Percentiles rank a stretch among this genome's conserved stretches.
Conservation (phyloP, 2,329 filamentous ascomycete genomes). For the Cercospora janseana region DNA sequence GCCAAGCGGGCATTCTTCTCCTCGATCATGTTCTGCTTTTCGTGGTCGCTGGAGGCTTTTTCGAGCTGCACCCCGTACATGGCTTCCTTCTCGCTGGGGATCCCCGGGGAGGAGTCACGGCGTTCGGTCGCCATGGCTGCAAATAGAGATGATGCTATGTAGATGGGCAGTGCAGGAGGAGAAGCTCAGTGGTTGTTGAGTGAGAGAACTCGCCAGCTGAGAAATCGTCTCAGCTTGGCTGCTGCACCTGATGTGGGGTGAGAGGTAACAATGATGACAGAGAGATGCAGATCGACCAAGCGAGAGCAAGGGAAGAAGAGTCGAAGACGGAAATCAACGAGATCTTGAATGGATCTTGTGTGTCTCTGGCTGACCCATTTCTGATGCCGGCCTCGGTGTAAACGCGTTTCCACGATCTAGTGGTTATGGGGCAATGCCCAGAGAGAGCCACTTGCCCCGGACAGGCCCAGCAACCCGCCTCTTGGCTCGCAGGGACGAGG, state of each 20-base stretch:
- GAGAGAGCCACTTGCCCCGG: neutral
- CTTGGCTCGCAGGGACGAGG: slow-evolving; percentile 6
- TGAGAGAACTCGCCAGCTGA: too few species aligned
- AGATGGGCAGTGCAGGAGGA: neutral
- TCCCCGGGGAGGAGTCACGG: neutral
- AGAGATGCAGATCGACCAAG: too few species aligned
- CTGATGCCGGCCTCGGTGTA: slow-evolving; percentile 3
- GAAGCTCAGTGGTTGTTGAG: neutral
- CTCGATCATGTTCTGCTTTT: neutral
- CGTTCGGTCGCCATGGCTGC: slow-evolving; percentile 1
- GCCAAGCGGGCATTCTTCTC: slow-evolving; percentile 10
- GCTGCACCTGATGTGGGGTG: too few species aligned
- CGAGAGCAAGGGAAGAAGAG: neutral
- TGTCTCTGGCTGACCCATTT: neutral
- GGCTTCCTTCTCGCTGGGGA: slow-evolving; percentile 9
- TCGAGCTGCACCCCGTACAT: slow-evolving; percentile 11
- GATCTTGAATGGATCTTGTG: too few species aligned
- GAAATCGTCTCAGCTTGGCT: too few species aligned
- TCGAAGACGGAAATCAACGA: neutral
- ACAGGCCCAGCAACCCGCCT: neutral
- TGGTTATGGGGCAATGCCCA: slow-evolving; percentile 2
- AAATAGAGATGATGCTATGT: too few species aligned
- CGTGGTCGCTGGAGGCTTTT: slow-evolving; percentile 2
- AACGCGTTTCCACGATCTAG: neutral
- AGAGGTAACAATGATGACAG: too few species aligned